Evolutionary conservation across 177 flowering plant genomes (phyloP).

Genomic region (Tripterygium wilfordii): DNA sequence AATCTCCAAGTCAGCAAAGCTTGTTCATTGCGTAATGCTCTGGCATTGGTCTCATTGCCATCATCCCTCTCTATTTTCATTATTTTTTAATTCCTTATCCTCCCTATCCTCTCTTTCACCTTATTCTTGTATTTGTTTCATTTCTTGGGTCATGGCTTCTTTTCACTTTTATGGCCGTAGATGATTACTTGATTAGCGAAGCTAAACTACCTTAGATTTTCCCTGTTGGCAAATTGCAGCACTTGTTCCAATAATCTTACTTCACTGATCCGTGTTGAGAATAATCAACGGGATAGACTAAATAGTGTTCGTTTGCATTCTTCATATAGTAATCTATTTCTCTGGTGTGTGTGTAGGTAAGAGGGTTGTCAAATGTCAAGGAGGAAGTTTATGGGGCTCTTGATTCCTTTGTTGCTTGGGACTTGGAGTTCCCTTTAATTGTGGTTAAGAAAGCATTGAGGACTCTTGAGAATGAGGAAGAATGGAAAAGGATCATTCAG

Average conservation of each 20-base stretch:
- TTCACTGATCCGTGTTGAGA: no score
- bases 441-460: constrained; percentile 86
- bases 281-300: no score
- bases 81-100: neutral
- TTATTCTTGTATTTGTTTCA: neutral
- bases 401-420: constrained; percentile 96
- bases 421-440: constrained; percentile 84
- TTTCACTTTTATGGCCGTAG: neutral
- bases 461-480: constrained; percentile 58
- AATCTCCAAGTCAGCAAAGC: constrained; percentile 74
- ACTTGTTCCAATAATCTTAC: no score
- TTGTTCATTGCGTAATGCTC: constrained; percentile 83
- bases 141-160: neutral
- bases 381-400: constrained; percentile 99
- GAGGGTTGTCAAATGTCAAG: constrained; percentile 84
- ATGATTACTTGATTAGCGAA: no score
- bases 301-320: neutral
- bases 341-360: constrained; percentile 39
- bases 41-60: no score
- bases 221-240: no score
- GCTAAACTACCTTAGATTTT: no score
- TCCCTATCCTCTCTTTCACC: neutral
- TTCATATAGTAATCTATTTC: neutral
- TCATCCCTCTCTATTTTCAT: neutral
- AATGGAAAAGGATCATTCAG: constrained; percentile 95